phyloP scores from a whole-genome alignment of 805 yeast genomes.

The Brettanomyces sp. region DNA sequence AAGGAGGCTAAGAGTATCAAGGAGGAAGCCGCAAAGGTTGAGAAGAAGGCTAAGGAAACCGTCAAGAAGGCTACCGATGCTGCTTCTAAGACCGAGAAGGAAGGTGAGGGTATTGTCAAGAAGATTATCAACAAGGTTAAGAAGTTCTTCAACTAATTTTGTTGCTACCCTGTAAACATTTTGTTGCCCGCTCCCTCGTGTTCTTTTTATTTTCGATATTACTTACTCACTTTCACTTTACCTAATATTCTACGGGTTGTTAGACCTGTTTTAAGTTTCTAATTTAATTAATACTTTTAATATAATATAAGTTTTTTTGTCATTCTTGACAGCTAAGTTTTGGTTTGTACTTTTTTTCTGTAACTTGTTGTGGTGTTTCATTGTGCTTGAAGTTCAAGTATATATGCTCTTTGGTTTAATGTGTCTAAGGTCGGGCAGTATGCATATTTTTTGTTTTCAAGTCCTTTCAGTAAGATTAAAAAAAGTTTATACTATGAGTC shows the following conservation, averaged over 20 bases:
- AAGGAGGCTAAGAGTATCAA: not conserved
- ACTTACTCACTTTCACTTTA: not conserved
- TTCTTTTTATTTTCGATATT: too few relatives aligned
- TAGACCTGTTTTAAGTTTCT: not conserved
- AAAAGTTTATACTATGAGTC: too few relatives aligned
- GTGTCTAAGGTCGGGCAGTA: too few relatives aligned
- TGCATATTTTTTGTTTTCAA: too few relatives aligned
- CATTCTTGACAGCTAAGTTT: too few relatives aligned
- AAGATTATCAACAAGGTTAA: constrained; percentile 22
- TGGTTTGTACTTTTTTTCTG: too few relatives aligned
- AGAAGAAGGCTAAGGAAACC: constrained; percentile 5
- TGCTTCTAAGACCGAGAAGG: constrained; percentile 2
- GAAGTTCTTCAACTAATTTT: constrained; percentile 10
- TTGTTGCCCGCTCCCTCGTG: not conserved
- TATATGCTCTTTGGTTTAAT: too few relatives aligned
- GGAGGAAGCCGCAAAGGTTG: constrained; percentile 3
- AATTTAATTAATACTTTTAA: not conserved
- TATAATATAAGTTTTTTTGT: not conserved
- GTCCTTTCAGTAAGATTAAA: too few relatives aligned
- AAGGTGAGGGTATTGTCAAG: constrained; percentile 12
- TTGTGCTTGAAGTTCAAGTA: too few relatives aligned
- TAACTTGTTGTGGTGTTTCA: too few relatives aligned
- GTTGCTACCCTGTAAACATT: not conserved
- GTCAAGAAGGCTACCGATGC: constrained; percentile 2
- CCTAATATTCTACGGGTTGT: not conserved